Conservation (phyloP, 257 asterid genomes). For the Rubia yunnanensis region DNA sequence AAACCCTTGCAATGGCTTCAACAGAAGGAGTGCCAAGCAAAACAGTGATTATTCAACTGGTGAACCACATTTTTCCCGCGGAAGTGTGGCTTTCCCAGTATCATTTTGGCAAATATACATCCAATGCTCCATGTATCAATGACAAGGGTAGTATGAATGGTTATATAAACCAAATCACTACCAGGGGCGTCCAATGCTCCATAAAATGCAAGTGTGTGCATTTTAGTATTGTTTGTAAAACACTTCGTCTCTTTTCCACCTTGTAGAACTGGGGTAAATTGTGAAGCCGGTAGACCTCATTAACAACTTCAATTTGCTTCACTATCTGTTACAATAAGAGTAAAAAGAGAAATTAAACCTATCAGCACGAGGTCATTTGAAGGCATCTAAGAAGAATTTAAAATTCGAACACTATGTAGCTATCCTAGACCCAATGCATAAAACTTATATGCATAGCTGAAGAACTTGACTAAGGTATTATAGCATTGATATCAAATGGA, state of each 20-base stretch:
- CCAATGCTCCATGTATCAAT: slow-evolving; percentile 97
- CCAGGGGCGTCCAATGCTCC: no score
- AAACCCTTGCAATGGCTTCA: slow-evolving; percentile 79
- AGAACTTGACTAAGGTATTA: no score
- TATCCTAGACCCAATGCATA: no score
- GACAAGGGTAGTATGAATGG: slow-evolving; percentile 90
- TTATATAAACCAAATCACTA: no score
- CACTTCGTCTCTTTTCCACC: no score
- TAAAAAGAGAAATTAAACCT: neutral
- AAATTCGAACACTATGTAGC: neutral
- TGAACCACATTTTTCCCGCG: slow-evolving; percentile 88
- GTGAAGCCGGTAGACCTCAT: slow-evolving; percentile 86
- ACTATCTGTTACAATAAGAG: slow-evolving; percentile 35
- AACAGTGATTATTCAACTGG: slow-evolving; percentile 92
- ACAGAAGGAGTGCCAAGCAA: slow-evolving; percentile 79
- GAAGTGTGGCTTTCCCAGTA: slow-evolving; percentile 74
- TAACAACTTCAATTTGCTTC: slow-evolving; percentile 69
- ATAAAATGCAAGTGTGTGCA: no score
- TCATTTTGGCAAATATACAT: slow-evolving; percentile 88
- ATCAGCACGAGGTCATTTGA: neutral
- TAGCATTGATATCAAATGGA: no score
- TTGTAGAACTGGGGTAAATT: slow-evolving; percentile 87
- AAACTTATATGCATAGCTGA: no score
- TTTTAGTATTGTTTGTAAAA: no score
- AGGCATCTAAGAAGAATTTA: neutral